These are phyloP conservation scores for Blastobotrys serpentis DNA, from an alignment of 1,139 yeast species.

Conservation along the genomic window DNA sequence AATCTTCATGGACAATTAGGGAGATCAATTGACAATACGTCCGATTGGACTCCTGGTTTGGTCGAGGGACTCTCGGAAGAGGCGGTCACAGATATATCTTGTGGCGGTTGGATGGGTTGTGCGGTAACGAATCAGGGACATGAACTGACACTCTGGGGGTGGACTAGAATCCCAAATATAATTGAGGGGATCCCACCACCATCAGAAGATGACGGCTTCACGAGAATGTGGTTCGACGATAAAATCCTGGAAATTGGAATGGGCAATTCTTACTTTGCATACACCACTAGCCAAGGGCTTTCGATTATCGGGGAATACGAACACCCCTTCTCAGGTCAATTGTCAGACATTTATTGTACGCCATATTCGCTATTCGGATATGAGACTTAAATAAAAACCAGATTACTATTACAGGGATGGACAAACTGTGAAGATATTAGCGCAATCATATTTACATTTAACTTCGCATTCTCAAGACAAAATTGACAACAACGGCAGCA, in stretches of 20 bases:
- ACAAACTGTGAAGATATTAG: no score
- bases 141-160: conserved; percentile 3
- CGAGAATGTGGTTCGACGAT: conserved; percentile 3
- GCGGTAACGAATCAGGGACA: not conserved
- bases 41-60: conserved; percentile 2
- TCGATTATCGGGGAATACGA: not conserved
- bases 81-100: not conserved
- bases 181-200: conserved; percentile 8
- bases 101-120: conserved; percentile 8
- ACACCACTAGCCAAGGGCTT: not conserved
- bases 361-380: not conserved
- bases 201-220: not conserved
- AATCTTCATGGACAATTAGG: conserved; percentile 9
- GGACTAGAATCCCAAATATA: not conserved
- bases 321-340: not conserved
- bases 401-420: no score
- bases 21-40: not conserved
- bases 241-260: not conserved
- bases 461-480: conserved; percentile 64
- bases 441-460: conserved; percentile 8
- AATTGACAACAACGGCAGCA: conserved; percentile 90
- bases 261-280: conserved; percentile 5
- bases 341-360: not conserved
- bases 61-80: not conserved
- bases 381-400: no score